Percentiles rank a stretch among this genome's conserved stretches.
These are phyloP conservation scores for Carex scoparia DNA, from an alignment of 176 grass and related monocot genomes.

Conservation along the genomic window DNA sequence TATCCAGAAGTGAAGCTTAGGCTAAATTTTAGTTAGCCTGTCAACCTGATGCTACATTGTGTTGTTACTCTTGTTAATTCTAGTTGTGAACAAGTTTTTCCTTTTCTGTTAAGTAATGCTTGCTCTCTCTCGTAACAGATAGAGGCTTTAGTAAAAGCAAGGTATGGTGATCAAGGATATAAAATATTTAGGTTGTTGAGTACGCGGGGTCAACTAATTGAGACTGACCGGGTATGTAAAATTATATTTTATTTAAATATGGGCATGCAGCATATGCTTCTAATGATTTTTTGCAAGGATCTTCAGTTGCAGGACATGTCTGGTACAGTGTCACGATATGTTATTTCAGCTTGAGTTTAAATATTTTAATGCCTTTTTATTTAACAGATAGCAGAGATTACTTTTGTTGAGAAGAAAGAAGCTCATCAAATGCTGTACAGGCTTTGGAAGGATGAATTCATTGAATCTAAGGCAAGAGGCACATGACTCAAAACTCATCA, in stretches of 20 bases:
- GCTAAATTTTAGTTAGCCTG: background rate
- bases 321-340: background rate
- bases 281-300: background rate
- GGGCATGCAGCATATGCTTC: background rate
- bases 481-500: background rate
- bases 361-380: constrained; percentile 27
- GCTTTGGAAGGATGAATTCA: constrained; percentile 72
- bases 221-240: constrained; percentile 67
- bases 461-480: constrained; percentile 45
- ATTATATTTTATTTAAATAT: constrained; percentile 11
- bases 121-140: constrained; percentile 45
- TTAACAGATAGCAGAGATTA: constrained; percentile 66
- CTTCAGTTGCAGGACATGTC: background rate
- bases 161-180: constrained; percentile 68
- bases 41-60: background rate
- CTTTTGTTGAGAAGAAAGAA: constrained; percentile 68
- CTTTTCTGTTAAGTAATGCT: constrained; percentile 11
- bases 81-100: background rate
- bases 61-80: background rate
- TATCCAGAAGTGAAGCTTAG: constrained; percentile 1
- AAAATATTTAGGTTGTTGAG: constrained; percentile 73
- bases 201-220: constrained; percentile 32
- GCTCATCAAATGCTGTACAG: constrained; percentile 67
- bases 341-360: background rate
- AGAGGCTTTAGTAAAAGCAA: constrained; percentile 65